Evolutionary conservation across 768 basidiomycete genomes (phyloP).

Genomic region (Clitopilus passeckerianus): DNA sequence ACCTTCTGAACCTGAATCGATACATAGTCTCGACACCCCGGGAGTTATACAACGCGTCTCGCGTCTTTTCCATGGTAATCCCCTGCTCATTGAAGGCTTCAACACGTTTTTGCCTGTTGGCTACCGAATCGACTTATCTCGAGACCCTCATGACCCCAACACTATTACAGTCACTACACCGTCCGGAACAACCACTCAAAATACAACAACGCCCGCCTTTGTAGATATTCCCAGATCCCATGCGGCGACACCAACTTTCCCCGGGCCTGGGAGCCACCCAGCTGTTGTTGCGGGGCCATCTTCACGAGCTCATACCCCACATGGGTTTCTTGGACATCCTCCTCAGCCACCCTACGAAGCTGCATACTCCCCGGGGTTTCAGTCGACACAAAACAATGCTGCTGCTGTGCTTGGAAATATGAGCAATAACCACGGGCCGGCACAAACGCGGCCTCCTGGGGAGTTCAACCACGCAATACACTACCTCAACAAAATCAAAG

Average conservation of each 20-base stretch:
- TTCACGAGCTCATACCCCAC: slow-evolving; percentile 55
- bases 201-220: slow-evolving; percentile 34
- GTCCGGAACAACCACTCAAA: slow-evolving; percentile 65
- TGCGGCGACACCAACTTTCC: slow-evolving; percentile 25
- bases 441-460: slow-evolving; percentile 48
- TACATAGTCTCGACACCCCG: slow-evolving; percentile 86
- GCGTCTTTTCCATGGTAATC: slow-evolving; percentile 87
- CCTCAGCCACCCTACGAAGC: slow-evolving; percentile 31
- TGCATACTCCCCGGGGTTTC: slow-evolving; percentile 40
- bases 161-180: slow-evolving; percentile 83
- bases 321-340: slow-evolving; percentile 34
- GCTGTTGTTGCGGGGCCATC: slow-evolving; percentile 30
- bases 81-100: slow-evolving; percentile 90
- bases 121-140: slow-evolving; percentile 86
- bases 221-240: slow-evolving; percentile 22
- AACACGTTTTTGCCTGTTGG: slow-evolving; percentile 95
- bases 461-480: slow-evolving; percentile 95
- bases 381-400: slow-evolving; percentile 45
- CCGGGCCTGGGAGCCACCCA: slow-evolving; percentile 23
- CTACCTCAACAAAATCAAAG: slow-evolving; percentile 98
- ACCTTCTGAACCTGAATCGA: slow-evolving; percentile 9
- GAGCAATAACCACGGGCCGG: slow-evolving; percentile 41
- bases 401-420: slow-evolving; percentile 65
- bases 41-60: slow-evolving; percentile 97
- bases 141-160: slow-evolving; percentile 64